Evolutionary conservation across 2,329 filamentous ascomycete genomes (phyloP).

Genomic region (Knoxdaviesia proteae): DNA sequence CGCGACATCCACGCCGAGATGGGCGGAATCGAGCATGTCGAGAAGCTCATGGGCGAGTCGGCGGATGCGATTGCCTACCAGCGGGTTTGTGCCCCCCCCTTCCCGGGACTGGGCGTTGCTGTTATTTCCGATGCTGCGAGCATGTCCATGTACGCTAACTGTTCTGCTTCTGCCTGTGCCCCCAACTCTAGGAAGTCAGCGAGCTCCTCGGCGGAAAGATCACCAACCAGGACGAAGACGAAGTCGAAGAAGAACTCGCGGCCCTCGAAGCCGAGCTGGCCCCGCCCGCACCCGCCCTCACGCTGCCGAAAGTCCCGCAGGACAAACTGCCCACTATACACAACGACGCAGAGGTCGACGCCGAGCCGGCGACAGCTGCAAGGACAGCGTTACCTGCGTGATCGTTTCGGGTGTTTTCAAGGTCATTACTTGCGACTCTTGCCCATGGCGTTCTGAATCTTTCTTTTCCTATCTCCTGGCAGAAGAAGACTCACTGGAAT

Average conservation of each 20-base stretch:
- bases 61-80: conserved; percentile 86
- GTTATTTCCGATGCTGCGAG: background rate
- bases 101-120: too few species aligned
- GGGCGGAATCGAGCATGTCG: conserved; percentile 81
- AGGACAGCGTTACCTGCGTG: too few species aligned
- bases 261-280: conserved; percentile 39
- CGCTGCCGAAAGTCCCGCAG: conserved; percentile 11
- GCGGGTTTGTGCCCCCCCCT: conserved; percentile 31
- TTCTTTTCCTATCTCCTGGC: too few species aligned
- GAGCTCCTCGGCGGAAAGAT: conserved; percentile 77
- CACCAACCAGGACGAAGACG: conserved; percentile 88
- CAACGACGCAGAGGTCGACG: background rate
- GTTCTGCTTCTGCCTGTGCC: background rate
- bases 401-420: too few species aligned
- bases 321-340: background rate
- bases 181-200: conserved; percentile 51
- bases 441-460: too few species aligned
- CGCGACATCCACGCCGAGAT: conserved; percentile 88
- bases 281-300: background rate
- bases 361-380: too few species aligned
- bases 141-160: background rate
- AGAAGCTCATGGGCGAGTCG: conserved; percentile 85
- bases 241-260: conserved; percentile 88
- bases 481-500: too few species aligned
- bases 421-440: too few species aligned